Evolutionary conservation across 139 green algal genomes (phyloP), one percentile per base, ranked within the genome.

Genomic region (Chlamydomonas sp.): DNA sequence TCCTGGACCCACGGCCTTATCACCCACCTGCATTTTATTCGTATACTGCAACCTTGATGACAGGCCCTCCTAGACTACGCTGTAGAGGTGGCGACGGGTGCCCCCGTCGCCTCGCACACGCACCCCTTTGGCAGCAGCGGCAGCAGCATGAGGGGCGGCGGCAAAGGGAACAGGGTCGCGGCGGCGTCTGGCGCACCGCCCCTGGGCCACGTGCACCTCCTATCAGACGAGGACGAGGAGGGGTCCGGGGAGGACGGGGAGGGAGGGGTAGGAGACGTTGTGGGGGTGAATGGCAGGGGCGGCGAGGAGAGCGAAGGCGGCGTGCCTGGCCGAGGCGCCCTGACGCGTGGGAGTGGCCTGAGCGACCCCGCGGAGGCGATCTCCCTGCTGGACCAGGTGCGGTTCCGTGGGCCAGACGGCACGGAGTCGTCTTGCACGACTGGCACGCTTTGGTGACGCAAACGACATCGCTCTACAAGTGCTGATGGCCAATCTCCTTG

Each of bases 371-470:
- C 7, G 49, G 84, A 82, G 63, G 84, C 84, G 0, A 78, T 88
- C 8, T 57, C 63, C 0, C 75, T 88, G 63, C 84, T 88, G 49
- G 75, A 88, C 57, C 84, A 88, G 84, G 84, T 83, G 7, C 10
- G 66, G 10, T 18, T 71, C 10, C 66, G 66, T 71, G 66, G 10
- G 10, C 12, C 9, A 10, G 66, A 18, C 10, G 66, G 66, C 66
- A 71, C 12, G 66, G 12, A 71, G 66, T 71, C 9, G 10, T 71
- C 12, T 10, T 14, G 10, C 66, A 10, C 12, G 66, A 18, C 10
- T 10, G 66, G 10, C 66, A 71, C 12, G 66, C 66, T 10, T 10
- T 71, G 66, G 10, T 10, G 10, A 14, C 12, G 66, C 12, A 18
- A 10, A 71, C 9, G 66, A 18, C 10, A 71, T 18, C 12, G 10